Evolutionary conservation across 2,329 filamentous ascomycete species (phyloP).

Genomic region (Claviceps sp.): DNA sequence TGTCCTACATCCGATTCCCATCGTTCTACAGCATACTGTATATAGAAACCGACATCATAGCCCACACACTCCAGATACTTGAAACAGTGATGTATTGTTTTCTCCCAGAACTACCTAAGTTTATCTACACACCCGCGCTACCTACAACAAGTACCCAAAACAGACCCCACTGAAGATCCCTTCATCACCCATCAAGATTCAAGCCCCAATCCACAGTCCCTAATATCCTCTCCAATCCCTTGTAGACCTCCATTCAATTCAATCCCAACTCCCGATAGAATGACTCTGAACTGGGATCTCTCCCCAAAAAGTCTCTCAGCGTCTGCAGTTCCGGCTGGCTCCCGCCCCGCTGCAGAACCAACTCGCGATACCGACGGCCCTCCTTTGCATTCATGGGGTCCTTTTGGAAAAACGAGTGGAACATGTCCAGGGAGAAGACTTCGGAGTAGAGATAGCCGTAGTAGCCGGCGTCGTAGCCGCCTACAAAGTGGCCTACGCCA

Average conservation of each 20-base stretch:
- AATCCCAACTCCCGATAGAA: slow-evolving; percentile 67
- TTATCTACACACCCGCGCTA: too few relatives aligned
- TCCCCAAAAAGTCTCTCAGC: slow-evolving; percentile 63
- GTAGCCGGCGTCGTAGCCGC: slow-evolving; percentile 76
- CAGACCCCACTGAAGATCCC: too few relatives aligned
- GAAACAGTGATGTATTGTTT: too few relatives aligned
- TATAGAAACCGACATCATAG: too few relatives aligned
- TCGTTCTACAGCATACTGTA: too few relatives aligned
- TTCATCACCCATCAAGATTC: too few relatives aligned
- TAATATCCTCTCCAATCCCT: neutral
- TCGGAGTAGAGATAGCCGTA: slow-evolving; percentile 64
- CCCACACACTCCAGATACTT: too few relatives aligned
- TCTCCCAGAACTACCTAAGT: too few relatives aligned
- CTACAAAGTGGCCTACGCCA: slow-evolving; percentile 71
- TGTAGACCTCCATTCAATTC: neutral
- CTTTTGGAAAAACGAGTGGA: slow-evolving; percentile 63
- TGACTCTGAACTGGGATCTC: slow-evolving; percentile 62
- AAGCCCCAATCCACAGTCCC: neutral
- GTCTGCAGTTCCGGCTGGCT: slow-evolving; percentile 71
- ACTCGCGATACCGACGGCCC: slow-evolving; percentile 64
- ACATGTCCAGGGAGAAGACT: slow-evolving; percentile 80
- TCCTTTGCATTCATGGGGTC: slow-evolving; percentile 66
- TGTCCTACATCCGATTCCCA: too few relatives aligned
- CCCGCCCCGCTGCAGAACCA: slow-evolving; percentile 64
- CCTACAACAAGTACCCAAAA: too few relatives aligned